phyloP scores from a whole-genome alignment of 2,329 filamentous ascomycete species.

The Stagonosporopsis tanaceti region DNA sequence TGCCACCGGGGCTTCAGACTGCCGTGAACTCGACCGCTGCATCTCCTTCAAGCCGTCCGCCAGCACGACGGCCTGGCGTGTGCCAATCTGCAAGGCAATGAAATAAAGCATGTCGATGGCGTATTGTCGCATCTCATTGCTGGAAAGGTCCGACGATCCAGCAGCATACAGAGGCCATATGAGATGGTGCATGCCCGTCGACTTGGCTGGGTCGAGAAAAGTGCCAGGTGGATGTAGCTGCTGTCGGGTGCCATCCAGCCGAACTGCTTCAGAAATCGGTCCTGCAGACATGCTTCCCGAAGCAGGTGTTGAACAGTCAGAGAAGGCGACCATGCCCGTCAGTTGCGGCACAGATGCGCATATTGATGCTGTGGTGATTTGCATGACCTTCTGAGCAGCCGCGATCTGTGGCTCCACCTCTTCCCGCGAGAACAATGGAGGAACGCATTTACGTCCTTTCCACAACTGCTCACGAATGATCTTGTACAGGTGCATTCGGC shows the following conservation, averaged over 20 bases:
- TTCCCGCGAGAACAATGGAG: constrained; percentile 24
- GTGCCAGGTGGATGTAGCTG: constrained; percentile 34
- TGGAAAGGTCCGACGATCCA: constrained; percentile 24
- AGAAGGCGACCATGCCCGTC: constrained; percentile 40
- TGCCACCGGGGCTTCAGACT: background rate
- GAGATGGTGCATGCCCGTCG: constrained; percentile 37
- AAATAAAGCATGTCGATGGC: constrained; percentile 33
- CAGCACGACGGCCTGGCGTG: constrained; percentile 31
- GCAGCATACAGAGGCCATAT: constrained; percentile 39
- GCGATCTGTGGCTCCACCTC: constrained; percentile 18
- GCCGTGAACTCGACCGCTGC: background rate
- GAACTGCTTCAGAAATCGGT: background rate
- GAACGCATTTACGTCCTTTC: constrained; percentile 20
- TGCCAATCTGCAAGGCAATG: constrained; percentile 35
- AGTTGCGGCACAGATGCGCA: constrained; percentile 40
- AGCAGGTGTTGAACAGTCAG: constrained; percentile 6
- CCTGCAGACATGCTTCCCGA: background rate
- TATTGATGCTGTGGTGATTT: constrained; percentile 20
- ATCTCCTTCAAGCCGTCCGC: constrained; percentile 10
- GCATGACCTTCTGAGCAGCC: constrained; percentile 26
- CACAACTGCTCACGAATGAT: constrained; percentile 31
- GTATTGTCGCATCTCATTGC: constrained; percentile 30
- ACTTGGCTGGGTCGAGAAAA: constrained; percentile 27
- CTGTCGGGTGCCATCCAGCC: constrained; percentile 8
- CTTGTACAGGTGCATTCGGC: constrained; percentile 35